Conservation (phyloP, 2,329 filamentous ascomycete species). For the Pseudonectria foliicola region DNA sequence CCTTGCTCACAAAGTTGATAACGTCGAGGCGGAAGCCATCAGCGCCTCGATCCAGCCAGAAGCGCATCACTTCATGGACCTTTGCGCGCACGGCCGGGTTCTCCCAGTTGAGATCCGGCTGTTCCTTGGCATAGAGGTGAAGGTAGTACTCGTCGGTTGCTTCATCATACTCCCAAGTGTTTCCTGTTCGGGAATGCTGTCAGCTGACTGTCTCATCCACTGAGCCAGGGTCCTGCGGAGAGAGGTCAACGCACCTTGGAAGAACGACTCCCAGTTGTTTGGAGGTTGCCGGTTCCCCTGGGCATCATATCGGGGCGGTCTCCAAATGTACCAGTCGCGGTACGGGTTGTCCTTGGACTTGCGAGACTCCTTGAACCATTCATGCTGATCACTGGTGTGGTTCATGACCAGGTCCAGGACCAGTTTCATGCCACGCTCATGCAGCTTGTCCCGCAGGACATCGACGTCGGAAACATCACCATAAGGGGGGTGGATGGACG, state of each 20-base stretch:
- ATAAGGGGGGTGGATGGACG: conserved; percentile 57
- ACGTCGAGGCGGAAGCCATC: conserved; percentile 62
- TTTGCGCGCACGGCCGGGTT: conserved; percentile 56
- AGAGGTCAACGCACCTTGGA: conserved; percentile 25
- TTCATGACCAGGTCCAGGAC: conserved; percentile 70
- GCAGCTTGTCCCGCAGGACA: conserved; percentile 50
- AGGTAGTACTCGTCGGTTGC: conserved; percentile 50
- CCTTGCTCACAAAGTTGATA: conserved; percentile 61
- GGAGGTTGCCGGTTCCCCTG: conserved; percentile 53
- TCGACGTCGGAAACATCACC: conserved; percentile 64
- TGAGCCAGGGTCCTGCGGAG: background rate
- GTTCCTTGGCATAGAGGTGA: conserved; percentile 61
- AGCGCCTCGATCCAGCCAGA: conserved; percentile 65
- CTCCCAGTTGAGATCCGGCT: conserved; percentile 76
- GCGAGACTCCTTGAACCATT: conserved; percentile 51
- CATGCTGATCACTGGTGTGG: conserved; percentile 54
- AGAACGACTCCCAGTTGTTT: conserved; percentile 47
- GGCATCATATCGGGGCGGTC: conserved; percentile 46
- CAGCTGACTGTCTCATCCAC: background rate
- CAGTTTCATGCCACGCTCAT: conserved; percentile 59
- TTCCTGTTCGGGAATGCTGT: conserved; percentile 22
- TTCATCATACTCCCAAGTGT: conserved; percentile 44
- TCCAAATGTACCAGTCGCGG: conserved; percentile 61
- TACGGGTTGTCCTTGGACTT: conserved; percentile 46
- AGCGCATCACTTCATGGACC: conserved; percentile 62